phyloP scores from a whole-genome alignment of 2,329 filamentous ascomycete genomes.

The Nigrospora oryzae region DNA sequence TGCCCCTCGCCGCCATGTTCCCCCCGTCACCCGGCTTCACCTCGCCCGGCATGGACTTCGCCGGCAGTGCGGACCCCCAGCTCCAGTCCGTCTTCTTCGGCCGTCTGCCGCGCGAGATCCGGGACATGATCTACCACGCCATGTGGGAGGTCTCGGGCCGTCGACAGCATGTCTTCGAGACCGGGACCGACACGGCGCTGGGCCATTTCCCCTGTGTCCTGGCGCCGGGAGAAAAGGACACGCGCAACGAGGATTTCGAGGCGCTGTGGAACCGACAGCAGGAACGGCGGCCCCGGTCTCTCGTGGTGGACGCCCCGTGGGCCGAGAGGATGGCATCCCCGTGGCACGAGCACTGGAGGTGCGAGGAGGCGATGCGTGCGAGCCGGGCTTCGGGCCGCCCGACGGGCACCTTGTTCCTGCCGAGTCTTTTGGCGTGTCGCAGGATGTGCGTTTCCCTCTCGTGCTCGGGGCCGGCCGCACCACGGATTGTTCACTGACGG shows the following conservation, averaged over 20 bases:
- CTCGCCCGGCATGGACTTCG: constrained; percentile 22
- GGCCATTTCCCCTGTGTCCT: constrained; percentile 12
- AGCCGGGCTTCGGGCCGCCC: neutral
- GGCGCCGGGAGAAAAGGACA: constrained; percentile 5
- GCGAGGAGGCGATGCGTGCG: constrained; percentile 11
- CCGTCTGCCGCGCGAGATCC: constrained; percentile 10
- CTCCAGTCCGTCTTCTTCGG: constrained; percentile 9
- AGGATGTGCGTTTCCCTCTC: constrained; percentile 9
- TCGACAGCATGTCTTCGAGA: constrained; percentile 11
- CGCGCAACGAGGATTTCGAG: constrained; percentile 9
- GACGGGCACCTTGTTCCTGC: constrained; percentile 7
- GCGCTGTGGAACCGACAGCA: constrained; percentile 6
- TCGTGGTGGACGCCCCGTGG: constrained; percentile 8
- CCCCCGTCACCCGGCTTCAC: neutral
- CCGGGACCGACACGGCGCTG: neutral
- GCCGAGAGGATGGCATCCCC: constrained; percentile 9
- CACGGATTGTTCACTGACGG: too few relatives aligned
- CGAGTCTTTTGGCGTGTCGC: constrained; percentile 9
- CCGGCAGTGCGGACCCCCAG: constrained; percentile 7
- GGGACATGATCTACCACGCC: constrained; percentile 13
- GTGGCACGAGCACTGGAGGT: constrained; percentile 14
- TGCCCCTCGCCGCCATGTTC: neutral
- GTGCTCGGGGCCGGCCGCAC: neutral
- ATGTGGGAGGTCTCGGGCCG: constrained; percentile 12
- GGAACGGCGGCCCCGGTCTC: constrained; percentile 4